Evolutionary conservation across 2,329 filamentous ascomycete genomes (phyloP).

Genomic region (Aspergillus quadricinctus): DNA sequence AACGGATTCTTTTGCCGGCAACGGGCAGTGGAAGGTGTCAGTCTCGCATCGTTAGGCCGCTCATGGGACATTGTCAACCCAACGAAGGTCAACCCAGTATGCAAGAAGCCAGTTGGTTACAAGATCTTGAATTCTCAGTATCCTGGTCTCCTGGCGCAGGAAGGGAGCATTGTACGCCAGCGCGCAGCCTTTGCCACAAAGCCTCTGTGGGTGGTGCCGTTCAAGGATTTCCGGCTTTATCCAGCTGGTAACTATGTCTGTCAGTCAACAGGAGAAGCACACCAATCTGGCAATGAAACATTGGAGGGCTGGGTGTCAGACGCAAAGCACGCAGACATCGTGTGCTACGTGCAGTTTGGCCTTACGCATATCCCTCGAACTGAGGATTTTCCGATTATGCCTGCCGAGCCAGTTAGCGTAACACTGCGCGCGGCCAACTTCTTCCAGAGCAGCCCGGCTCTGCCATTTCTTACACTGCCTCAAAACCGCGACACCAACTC

Average conservation of each 20-base stretch:
- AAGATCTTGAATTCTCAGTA: constrained; percentile 27
- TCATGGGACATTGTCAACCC: no score
- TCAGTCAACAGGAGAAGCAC: constrained; percentile 48
- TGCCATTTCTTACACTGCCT: constrained; percentile 18
- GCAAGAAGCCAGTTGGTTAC: constrained; percentile 36
- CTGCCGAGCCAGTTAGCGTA: constrained; percentile 55
- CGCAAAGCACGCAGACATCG: constrained; percentile 54
- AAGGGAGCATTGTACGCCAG: constrained; percentile 53
- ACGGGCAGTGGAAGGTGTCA: background rate
- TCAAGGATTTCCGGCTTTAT: constrained; percentile 57
- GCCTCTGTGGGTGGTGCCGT: constrained; percentile 55
- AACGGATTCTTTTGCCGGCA: constrained; percentile 57
- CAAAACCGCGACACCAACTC: no score
- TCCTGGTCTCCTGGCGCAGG: constrained; percentile 43
- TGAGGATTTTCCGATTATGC: constrained; percentile 59
- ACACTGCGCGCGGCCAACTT: constrained; percentile 57
- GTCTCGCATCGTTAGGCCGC: no score
- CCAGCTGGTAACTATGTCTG: constrained; percentile 59
- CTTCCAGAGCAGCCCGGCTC: constrained; percentile 54
- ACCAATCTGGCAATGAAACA: constrained; percentile 43
- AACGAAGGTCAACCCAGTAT: constrained; percentile 15
- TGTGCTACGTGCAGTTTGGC: constrained; percentile 55
- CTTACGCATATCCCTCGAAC: constrained; percentile 50
- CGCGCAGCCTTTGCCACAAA: constrained; percentile 57
- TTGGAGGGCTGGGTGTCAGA: constrained; percentile 29